Evolutionary conservation across 805 yeast species (phyloP).

Genomic region (Saturnispora ahearnii): DNA sequence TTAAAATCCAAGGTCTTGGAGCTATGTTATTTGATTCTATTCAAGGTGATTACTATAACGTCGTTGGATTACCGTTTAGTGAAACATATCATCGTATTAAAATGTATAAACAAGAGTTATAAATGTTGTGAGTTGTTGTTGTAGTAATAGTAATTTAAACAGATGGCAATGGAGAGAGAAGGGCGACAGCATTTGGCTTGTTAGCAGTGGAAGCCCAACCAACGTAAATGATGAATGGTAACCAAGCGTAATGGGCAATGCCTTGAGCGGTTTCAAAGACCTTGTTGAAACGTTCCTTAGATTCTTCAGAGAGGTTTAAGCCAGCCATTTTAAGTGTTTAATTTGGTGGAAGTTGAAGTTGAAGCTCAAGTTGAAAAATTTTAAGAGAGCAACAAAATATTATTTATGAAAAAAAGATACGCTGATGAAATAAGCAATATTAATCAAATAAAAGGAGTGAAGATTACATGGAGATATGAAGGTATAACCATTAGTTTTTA

Average conservation of each 20-base stretch:
- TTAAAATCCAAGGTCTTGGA: constrained; percentile 70
- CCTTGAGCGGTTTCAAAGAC: constrained; percentile 77
- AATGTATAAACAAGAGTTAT: not conserved
- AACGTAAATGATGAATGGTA: constrained; percentile 87
- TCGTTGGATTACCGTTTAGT: constrained; percentile 77
- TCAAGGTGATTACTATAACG: constrained; percentile 76
- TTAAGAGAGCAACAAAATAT: not conserved
- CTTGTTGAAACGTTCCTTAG: constrained; percentile 77
- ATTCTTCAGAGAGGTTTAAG: constrained; percentile 37
- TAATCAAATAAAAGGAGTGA: no score
- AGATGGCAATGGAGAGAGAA: constrained; percentile 74
- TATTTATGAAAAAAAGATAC: no score
- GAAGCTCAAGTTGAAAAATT: not conserved
- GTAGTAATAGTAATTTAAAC: constrained; percentile 32
- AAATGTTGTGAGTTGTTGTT: not conserved
- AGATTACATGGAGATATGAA: no score
- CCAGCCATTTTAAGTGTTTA: constrained; percentile 26
- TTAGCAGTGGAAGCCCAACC: constrained; percentile 79
- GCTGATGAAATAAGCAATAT: no score
- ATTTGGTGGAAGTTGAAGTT: not conserved
- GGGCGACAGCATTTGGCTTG: constrained; percentile 71
- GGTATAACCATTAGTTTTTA: no score
- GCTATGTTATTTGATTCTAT: constrained; percentile 52
- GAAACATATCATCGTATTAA: constrained; percentile 14
- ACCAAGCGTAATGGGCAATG: constrained; percentile 92